Conservation (phyloP, 176 grass and related monocot species). For the Oryza longistaminata region DNA sequence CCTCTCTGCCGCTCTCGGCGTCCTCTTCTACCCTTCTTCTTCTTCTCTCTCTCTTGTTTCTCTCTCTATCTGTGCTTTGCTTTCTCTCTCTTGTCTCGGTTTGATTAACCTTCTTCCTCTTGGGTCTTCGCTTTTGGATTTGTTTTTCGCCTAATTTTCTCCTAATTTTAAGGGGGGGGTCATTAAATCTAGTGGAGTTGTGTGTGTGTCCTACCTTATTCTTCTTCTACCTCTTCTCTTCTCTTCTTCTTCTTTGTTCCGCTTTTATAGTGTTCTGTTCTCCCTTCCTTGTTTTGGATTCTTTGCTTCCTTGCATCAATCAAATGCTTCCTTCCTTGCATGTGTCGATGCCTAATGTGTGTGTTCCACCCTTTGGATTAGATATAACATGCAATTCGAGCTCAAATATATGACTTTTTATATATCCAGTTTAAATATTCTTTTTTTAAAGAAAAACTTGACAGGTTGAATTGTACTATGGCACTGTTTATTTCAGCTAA, state of each 20-base stretch:
- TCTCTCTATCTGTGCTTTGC: background rate
- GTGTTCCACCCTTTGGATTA: no score
- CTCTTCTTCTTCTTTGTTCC: background rate
- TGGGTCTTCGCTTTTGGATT: background rate
- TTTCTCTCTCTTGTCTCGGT: background rate
- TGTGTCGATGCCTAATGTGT: no score
- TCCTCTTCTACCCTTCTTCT: background rate
- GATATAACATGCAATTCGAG: no score
- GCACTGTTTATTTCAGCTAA: no score
- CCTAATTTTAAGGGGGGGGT: conserved; percentile 25
- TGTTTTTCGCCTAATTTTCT: background rate
- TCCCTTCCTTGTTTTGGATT: background rate
- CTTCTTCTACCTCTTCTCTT: background rate
- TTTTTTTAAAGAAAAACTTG: no score
- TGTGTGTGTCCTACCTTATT: background rate
- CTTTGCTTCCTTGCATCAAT: background rate
- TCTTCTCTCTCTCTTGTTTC: background rate
- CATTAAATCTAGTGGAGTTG: background rate
- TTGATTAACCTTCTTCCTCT: background rate
- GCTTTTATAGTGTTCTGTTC: background rate
- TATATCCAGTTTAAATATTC: no score
- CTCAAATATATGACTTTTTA: no score
- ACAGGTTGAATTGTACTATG: no score
- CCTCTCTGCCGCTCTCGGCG: background rate
- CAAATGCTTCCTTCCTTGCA: no score